Conservation (phyloP, 140 eudicot species). For the Anethum foeniculum region DNA sequence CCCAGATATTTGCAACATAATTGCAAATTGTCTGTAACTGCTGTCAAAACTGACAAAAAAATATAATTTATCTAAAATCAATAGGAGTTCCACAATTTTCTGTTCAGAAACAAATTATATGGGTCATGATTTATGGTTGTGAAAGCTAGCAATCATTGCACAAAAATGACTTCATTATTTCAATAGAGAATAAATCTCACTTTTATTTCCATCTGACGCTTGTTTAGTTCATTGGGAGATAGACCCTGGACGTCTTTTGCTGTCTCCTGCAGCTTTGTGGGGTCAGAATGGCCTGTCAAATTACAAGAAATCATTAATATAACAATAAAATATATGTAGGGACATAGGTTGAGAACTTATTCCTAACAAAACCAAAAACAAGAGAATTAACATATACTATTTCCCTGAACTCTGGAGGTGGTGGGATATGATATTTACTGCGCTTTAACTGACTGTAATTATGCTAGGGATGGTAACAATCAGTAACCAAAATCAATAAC, state of each 20-base stretch:
- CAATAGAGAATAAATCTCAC: conserved; percentile 23
- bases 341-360: not conserved
- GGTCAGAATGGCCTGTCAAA: conserved; percentile 76
- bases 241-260: conserved; percentile 47
- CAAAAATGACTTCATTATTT: not conserved
- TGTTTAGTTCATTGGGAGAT: conserved; percentile 51
- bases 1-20: not conserved
- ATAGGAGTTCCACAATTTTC: not conserved
- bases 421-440: not conserved
- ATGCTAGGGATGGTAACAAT: not conserved
- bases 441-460: not conserved
- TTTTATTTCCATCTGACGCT: conserved; percentile 69
- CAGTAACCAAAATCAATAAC: not conserved
- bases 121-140: not conserved
- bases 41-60: not conserved
- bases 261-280: conserved; percentile 51
- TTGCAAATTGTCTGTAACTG: not conserved
- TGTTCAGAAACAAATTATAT: not conserved
- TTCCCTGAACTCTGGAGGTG: not conserved
- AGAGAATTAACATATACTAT: not conserved
- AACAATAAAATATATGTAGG: not conserved
- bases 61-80: not conserved
- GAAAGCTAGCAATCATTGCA: not conserved
- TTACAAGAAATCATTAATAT: conserved; percentile 6
- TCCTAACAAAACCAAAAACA: not conserved